A percentile compares a stretch with the other conserved stretches of the same genome.
These are phyloP conservation scores for Pythium insidiosum DNA, from an alignment of 352 stramenopile species.

Conservation along the genomic window DNA sequence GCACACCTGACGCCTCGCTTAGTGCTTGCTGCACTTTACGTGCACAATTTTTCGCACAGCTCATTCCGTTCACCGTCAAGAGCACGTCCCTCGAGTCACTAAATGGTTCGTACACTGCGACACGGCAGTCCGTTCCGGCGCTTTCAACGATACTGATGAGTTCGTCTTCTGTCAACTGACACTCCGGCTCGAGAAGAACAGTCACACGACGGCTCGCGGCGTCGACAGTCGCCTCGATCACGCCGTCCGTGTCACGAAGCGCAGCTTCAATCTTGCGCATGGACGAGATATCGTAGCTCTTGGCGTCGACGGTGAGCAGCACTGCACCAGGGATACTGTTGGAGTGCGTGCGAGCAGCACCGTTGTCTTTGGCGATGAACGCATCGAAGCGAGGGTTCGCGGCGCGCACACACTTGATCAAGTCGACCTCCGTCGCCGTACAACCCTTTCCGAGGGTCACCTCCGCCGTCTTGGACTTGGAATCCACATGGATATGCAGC, in stretches of 20 bases:
- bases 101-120: constrained; percentile 61
- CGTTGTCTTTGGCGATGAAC: constrained; percentile 47
- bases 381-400: constrained; percentile 72
- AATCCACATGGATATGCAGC: constrained; percentile 79
- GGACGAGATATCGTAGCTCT: constrained; percentile 68
- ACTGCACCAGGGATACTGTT: constrained; percentile 54
- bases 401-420: constrained; percentile 77
- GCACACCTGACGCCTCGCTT: constrained; percentile 48
- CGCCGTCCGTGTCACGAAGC: constrained; percentile 34
- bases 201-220: constrained; percentile 63
- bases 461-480: constrained; percentile 67
- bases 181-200: constrained; percentile 55
- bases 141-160: constrained; percentile 51
- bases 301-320: constrained; percentile 64
- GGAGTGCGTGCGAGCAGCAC: constrained; percentile 14
- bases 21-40: constrained; percentile 68
- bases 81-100: constrained; percentile 69
- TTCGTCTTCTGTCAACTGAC: constrained; percentile 49
- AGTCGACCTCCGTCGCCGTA: constrained; percentile 76
- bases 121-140: constrained; percentile 38
- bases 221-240: constrained; percentile 65
- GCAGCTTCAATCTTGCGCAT: constrained; percentile 44
- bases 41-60: constrained; percentile 65
- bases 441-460: constrained; percentile 71
- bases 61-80: constrained; percentile 70